Conservation (phyloP, 257 asterid species). For the Misopates orontium region DNA sequence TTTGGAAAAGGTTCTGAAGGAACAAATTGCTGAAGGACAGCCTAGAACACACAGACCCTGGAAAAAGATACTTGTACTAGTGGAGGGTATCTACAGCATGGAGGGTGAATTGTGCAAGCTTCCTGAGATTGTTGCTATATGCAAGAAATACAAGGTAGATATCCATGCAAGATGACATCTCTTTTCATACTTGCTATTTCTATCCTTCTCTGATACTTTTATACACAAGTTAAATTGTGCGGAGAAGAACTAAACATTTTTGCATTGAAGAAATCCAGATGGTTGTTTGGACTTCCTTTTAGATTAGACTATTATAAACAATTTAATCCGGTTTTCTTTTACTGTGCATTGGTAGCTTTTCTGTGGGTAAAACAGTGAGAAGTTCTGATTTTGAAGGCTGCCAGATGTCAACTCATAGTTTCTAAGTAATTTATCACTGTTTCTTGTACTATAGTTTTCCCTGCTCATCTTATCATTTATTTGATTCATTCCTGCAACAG, state of each 20-base stretch:
- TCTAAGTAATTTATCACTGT: conserved; percentile 4
- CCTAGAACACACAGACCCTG: conserved; percentile 98
- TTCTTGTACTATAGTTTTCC: neutral
- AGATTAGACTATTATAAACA: neutral
- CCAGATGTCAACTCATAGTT: neutral
- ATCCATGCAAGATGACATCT: conserved; percentile 23
- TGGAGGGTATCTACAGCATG: conserved; percentile 99
- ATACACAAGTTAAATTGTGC: too few species aligned
- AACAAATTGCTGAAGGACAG: conserved; percentile 92
- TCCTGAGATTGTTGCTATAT: conserved; percentile 90
- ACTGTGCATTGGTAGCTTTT: neutral
- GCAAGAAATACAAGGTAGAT: conserved; percentile 95
- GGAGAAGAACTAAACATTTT: too few species aligned
- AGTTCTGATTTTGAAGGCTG: conserved; percentile 11
- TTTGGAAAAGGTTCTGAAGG: conserved; percentile 88
- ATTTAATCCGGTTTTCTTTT: neutral
- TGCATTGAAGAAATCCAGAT: neutral
- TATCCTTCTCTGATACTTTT: too few species aligned
- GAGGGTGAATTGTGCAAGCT: conserved; percentile 98
- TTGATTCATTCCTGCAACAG: conserved; percentile 34
- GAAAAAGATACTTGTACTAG: conserved; percentile 93
- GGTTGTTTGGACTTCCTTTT: conserved; percentile 9
- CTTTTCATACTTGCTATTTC: conserved; percentile 4
- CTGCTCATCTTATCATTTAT: neutral
- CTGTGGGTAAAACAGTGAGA: conserved; percentile 6